Conservation (phyloP, 1,139 yeast genomes). For the Petasospora fabianii region DNA sequence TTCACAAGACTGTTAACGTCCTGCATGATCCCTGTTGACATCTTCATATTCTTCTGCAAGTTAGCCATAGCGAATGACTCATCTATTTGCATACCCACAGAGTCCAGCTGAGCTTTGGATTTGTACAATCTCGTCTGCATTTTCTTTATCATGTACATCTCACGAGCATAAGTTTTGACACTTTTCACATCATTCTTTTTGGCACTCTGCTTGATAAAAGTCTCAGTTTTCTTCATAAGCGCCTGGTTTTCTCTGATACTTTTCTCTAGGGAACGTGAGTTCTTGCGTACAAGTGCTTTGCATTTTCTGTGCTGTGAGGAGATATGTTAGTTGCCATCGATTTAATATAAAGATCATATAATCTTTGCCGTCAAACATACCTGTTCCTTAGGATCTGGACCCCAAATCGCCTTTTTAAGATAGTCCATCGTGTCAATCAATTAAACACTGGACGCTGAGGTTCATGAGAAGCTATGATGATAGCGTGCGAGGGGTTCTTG, state of each 20-base stretch:
- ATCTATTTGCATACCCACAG: conserved; percentile 82
- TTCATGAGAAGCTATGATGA: not conserved
- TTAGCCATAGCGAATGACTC: conserved; percentile 89
- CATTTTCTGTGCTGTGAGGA: conserved; percentile 68
- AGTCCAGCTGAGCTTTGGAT: conserved; percentile 81
- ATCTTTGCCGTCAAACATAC: conserved; percentile 7
- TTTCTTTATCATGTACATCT: conserved; percentile 67
- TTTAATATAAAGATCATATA: too few relatives aligned
- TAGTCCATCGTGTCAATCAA: conserved; percentile 56
- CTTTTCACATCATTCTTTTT: conserved; percentile 72
- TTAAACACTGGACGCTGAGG: too few relatives aligned
- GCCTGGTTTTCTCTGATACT: conserved; percentile 62
- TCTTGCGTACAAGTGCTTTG: conserved; percentile 76
- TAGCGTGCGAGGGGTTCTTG: not conserved
- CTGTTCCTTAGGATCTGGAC: conserved; percentile 91
- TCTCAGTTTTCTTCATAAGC: conserved; percentile 70
- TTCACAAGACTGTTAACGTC: conserved; percentile 79
- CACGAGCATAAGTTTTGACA: conserved; percentile 79
- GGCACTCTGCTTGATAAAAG: conserved; percentile 70
- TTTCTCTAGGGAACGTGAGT: conserved; percentile 77
- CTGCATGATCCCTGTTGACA: conserved; percentile 79
- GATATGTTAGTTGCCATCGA: not conserved
- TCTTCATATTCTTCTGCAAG: conserved; percentile 76
- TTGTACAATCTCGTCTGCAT: conserved; percentile 73
- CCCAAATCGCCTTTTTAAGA: conserved; percentile 83